These are phyloP conservation scores for Penicillium griseofulvum DNA, from an alignment of 2,329 filamentous ascomycete species.

Conservation along the genomic window DNA sequence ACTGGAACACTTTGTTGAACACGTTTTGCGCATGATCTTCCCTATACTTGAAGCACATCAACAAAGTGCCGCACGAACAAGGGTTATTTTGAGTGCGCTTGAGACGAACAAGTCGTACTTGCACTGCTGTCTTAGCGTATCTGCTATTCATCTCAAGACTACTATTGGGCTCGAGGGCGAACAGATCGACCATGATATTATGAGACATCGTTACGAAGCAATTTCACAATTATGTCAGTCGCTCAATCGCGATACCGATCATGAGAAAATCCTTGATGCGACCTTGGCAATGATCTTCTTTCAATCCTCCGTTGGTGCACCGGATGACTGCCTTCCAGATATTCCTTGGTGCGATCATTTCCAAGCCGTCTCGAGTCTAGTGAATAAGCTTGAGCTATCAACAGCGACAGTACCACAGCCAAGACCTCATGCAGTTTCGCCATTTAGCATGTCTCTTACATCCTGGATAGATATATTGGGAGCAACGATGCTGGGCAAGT, in stretches of 20 bases:
- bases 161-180: constrained; percentile 64
- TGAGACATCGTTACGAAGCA: constrained; percentile 85
- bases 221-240: constrained; percentile 82
- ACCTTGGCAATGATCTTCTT: constrained; percentile 95
- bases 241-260: constrained; percentile 74
- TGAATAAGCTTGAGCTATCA: constrained; percentile 86
- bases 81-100: too few relatives aligned
- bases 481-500: constrained; percentile 82
- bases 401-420: too few relatives aligned
- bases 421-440: too few relatives aligned
- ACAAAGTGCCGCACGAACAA: too few relatives aligned
- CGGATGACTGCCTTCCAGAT: constrained; percentile 80
- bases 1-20: constrained; percentile 85
- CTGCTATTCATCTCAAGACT: constrained; percentile 87
- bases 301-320: constrained; percentile 84
- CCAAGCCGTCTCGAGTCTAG: constrained; percentile 80
- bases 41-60: constrained; percentile 88
- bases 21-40: constrained; percentile 84
- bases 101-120: constrained; percentile 90
- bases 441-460: constrained; percentile 80
- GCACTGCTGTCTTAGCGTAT: constrained; percentile 91
- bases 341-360: constrained; percentile 98
- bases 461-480: constrained; percentile 98
- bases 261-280: constrained; percentile 85
- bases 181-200: constrained; percentile 85